Conservation (phyloP, 495 filamentous ascomycete genomes). For the Coniosporium apollinis region DNA sequence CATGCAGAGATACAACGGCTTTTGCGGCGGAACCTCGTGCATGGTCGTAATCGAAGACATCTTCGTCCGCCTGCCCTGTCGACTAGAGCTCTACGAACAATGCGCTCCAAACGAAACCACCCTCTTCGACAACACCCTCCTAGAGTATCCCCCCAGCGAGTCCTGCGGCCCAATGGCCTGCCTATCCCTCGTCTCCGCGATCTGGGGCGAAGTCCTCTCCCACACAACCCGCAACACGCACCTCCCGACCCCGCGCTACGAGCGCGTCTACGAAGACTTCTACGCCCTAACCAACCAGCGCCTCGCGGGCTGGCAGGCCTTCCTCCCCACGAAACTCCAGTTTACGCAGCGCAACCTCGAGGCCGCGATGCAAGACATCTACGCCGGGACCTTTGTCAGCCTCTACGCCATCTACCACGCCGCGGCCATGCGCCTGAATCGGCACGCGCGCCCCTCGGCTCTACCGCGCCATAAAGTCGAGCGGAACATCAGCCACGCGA, state of each 20-base stretch:
- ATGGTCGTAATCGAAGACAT: constrained; percentile 36
- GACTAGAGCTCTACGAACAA: constrained; percentile 38
- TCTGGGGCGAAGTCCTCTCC: constrained; percentile 47
- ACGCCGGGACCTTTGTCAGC: constrained; percentile 35
- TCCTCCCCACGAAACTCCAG: constrained; percentile 28
- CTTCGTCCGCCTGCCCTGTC: constrained; percentile 45
- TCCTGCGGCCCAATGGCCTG: constrained; percentile 39
- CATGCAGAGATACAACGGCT: constrained; percentile 39
- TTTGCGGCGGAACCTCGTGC: constrained; percentile 32
- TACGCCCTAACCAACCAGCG: constrained; percentile 31
- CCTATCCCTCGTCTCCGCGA: constrained; percentile 39
- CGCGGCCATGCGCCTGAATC: constrained; percentile 43
- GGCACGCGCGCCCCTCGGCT: constrained; percentile 30
- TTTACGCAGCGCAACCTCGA: constrained; percentile 37
- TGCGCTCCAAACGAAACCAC: constrained; percentile 31
- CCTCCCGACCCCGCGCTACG: constrained; percentile 28
- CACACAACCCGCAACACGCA: constrained; percentile 38
- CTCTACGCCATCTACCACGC: constrained; percentile 47
- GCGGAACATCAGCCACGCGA: constrained; percentile 18
- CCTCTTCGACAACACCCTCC: constrained; percentile 34
- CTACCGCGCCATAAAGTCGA: constrained; percentile 8
- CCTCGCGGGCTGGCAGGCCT: constrained; percentile 32
- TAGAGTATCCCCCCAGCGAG: constrained; percentile 12
- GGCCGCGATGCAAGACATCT: constrained; percentile 27
- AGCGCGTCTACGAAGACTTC: constrained; percentile 30